phyloP scores from a whole-genome alignment of 441 rosid species.

The Populus hybrid region DNA sequence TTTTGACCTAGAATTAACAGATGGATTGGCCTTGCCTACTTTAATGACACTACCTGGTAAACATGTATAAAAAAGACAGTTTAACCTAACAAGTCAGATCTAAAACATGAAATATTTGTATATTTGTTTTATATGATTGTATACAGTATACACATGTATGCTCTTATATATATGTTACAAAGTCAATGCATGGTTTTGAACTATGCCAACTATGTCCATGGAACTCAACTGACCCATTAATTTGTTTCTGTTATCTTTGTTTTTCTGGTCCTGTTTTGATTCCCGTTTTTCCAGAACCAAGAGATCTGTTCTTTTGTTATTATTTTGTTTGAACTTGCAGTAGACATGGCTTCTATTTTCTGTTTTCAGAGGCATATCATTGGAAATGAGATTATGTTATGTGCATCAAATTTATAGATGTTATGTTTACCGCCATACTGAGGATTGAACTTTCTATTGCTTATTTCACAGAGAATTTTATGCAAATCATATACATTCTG shows the following conservation, averaged over 20 bases:
- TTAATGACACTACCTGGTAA: too few species aligned
- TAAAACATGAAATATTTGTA: not conserved
- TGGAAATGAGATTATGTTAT: not conserved
- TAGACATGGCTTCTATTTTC: not conserved
- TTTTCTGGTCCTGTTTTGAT: not conserved
- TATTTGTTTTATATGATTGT: not conserved
- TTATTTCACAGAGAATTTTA: not conserved
- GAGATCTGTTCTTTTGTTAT: not conserved
- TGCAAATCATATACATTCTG: slow-evolving; percentile 6
- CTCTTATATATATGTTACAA: not conserved
- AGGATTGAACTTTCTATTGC: not conserved
- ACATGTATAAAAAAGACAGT: too few species aligned
- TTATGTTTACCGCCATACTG: not conserved
- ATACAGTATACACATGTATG: not conserved
- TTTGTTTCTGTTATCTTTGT: not conserved
- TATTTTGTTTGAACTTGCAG: not conserved
- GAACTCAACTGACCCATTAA: not conserved
- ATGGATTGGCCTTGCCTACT: too few species aligned
- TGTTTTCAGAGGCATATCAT: not conserved
- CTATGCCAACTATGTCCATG: not conserved
- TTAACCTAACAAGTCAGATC: not conserved
- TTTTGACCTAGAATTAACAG: too few species aligned
- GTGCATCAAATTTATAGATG: not conserved
- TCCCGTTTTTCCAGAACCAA: not conserved
- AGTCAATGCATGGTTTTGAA: not conserved